phyloP scores from a whole-genome alignment of 1,284 basidiomycete genomes.

The Rhodotorula sp. region DNA sequence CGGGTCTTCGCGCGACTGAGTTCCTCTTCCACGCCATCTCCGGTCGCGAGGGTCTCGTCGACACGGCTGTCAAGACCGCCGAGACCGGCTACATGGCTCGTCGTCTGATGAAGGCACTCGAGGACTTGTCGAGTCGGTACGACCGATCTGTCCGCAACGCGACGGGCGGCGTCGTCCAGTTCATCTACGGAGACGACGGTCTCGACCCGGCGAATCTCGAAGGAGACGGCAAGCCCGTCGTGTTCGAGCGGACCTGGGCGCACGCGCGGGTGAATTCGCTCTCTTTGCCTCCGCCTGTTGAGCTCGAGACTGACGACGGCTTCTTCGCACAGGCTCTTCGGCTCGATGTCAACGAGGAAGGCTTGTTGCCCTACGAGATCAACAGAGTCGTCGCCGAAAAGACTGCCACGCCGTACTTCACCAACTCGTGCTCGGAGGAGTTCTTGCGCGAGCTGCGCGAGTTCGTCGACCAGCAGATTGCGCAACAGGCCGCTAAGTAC shows the following conservation, averaged over 20 bases:
- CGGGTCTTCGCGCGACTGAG: constrained; percentile 90
- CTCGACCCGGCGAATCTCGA: constrained; percentile 95
- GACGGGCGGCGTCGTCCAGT: constrained; percentile 94
- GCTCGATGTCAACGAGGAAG: constrained; percentile 51
- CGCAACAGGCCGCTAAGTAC: constrained; percentile 64
- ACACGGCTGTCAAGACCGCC: constrained; percentile 99
- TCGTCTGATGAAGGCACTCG: constrained; percentile 96
- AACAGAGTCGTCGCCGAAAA: constrained; percentile 68
- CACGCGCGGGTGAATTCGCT: constrained; percentile 71
- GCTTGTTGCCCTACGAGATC: constrained; percentile 86
- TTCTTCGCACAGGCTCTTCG: constrained; percentile 58
- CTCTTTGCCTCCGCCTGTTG: neutral
- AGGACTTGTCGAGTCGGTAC: constrained; percentile 95
- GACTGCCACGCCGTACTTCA: constrained; percentile 62
- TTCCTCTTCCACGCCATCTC: constrained; percentile 99
- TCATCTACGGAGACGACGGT: constrained; percentile 95
- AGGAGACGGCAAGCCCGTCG: constrained; percentile 81
- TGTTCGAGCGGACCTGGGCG: constrained; percentile 80
- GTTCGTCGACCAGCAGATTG: constrained; percentile 72
- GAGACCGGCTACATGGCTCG: constrained; percentile 99
- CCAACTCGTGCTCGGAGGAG: constrained; percentile 47
- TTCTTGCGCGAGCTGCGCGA: constrained; percentile 63
- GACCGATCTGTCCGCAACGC: constrained; percentile 97
- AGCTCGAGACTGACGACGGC: neutral
- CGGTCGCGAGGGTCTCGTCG: constrained; percentile 95